A percentile compares a stretch with the other conserved stretches of the same genome.
Conservation (phyloP, 345 rosid species). For the Lepidium africanum region DNA sequence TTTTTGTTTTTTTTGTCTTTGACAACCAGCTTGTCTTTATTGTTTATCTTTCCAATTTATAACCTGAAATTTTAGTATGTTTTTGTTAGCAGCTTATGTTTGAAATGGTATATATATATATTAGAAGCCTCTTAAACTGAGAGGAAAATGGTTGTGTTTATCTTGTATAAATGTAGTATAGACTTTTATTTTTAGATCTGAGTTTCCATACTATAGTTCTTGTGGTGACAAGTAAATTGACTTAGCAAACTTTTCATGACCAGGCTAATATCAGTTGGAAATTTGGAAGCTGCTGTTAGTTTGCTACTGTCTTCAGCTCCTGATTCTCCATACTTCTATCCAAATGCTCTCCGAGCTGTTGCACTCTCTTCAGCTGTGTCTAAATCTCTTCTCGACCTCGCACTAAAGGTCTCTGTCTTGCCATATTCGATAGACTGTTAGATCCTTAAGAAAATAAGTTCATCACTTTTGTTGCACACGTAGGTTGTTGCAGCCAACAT, state of each 20-base stretch:
- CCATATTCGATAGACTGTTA: not conserved
- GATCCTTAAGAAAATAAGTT: not conserved
- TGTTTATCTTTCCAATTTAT: not conserved
- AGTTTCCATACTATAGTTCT: not conserved
- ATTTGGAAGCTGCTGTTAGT: constrained; percentile 94
- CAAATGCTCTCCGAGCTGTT: constrained; percentile 92
- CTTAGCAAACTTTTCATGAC: constrained; percentile 12
- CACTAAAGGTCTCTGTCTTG: constrained; percentile 56
- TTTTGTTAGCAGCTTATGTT: not conserved
- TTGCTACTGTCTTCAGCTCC: constrained; percentile 88
- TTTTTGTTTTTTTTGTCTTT: too few species aligned
- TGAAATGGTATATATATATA: constrained; percentile 5
- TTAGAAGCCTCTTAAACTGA: not conserved
- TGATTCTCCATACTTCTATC: constrained; percentile 84
- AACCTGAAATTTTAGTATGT: not conserved
- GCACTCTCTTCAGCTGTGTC: constrained; percentile 98
- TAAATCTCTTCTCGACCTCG: constrained; percentile 89
- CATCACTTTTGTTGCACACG: constrained; percentile 3
- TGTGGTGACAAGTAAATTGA: constrained; percentile 18
- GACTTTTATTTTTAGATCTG: not conserved
- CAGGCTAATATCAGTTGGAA: constrained; percentile 92
- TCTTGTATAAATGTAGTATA: not conserved
- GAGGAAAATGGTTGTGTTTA: not conserved
- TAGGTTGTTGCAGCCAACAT: constrained; percentile 98
- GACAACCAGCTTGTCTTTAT: constrained; percentile 6